Base-by-base conservation (phyloP, 345 rosid species). In the Pistacia integerrima region DNA sequence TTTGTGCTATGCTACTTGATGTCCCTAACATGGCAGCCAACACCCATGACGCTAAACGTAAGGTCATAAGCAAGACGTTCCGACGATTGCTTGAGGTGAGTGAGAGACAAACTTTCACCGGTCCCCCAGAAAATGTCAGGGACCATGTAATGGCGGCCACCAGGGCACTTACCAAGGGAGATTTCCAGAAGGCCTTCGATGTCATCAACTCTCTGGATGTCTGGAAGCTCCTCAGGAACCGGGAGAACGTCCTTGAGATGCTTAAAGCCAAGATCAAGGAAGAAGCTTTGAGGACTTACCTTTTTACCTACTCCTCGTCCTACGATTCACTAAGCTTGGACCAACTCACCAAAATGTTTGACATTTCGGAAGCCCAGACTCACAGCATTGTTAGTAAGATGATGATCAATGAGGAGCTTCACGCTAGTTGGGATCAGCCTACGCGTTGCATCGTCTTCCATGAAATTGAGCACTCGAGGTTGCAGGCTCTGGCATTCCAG, bases 81-180 rank as follows among this genome's bases (percentile, higher is more conserved):
- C 85, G 97, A 75, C 84, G 98, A 73, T 73, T 91, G 79, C 89
- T 94, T 14, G 97, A 91, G 79, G 80, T 80, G 58, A 93, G 90
- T 22, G 92, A 91, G 85, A 87, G 93, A 89, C 98, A 91, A 76
- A 85, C 94, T 46, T 94, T 92, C 78, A 87, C 86, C 0, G 98
- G 92, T 2, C 98, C 95, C 10, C 94, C 95, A 8, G 97, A 94
- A 78, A 94, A 88, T 25, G 97, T 93, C 7, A 83, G 94, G 78
- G 98, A 94, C 76, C 98, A 94, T 84, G 92, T 87, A 55, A 87
- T 90, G 97, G 93, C 97, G 33, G 95, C 97, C 69, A 87, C 97
- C 33, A 81, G 94, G 77, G 95, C 93, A 70, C 94, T 93, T 55
- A 74, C 67, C 49, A 90, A 85, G 82, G 98, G 98, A 74, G 95